A percentile compares a stretch with the other conserved stretches of the same genome.
Conservation (phyloP, 2,329 filamentous ascomycete species). For the Epichloe scottii region DNA sequence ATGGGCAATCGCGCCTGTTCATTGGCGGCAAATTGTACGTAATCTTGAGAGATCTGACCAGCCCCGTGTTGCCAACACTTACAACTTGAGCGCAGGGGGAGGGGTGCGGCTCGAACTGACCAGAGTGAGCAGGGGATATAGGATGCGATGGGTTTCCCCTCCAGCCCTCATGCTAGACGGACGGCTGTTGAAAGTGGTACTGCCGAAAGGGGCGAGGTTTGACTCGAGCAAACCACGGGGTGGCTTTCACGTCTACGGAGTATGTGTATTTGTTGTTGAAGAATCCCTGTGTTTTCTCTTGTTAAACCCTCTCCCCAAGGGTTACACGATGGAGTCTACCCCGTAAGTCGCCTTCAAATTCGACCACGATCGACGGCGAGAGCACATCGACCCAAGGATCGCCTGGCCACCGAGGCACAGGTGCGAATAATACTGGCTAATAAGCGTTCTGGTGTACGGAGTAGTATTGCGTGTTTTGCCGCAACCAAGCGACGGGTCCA, state of each 20-base stretch:
- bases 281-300: background rate
- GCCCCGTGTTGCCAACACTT: conserved; percentile 1
- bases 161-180: too few relatives aligned
- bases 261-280: background rate
- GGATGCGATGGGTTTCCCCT: background rate
- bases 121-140: background rate
- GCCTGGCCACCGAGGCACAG: too few relatives aligned
- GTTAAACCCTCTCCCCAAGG: too few relatives aligned
- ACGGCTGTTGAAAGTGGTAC: too few relatives aligned
- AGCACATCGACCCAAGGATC: background rate
- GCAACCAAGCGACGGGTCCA: background rate
- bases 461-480: background rate
- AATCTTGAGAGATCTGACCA: conserved; percentile 4
- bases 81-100: background rate
- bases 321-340: background rate
- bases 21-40: conserved; percentile 3
- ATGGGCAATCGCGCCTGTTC: background rate
- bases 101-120: background rate
- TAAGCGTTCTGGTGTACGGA: too few relatives aligned
- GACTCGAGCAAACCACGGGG: too few relatives aligned
- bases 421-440: too few relatives aligned
- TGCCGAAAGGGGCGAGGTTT: too few relatives aligned
- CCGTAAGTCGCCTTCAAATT: background rate
- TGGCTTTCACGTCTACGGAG: too few relatives aligned
- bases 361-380: background rate